Conservation (phyloP, 805 yeast genomes). For the Metschnikowia amazonensis region DNA sequence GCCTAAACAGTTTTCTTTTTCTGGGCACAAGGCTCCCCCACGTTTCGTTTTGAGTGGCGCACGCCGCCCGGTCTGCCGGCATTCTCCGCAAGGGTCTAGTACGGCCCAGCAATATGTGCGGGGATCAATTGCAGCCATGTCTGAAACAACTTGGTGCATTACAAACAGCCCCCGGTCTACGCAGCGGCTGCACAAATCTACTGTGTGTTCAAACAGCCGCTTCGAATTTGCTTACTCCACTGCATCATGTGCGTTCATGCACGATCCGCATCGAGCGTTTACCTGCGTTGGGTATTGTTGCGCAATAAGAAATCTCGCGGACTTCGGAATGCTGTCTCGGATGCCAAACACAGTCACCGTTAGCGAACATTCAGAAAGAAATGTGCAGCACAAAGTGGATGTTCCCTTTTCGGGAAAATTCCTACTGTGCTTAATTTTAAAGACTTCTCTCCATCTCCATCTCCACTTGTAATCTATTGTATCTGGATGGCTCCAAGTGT, state of each 20-base stretch:
- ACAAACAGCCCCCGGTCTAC: not conserved
- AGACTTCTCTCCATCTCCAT: too few relatives aligned
- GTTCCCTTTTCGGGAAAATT: not conserved
- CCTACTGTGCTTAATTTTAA: too few relatives aligned
- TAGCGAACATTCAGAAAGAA: not conserved
- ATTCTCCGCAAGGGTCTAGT: too few relatives aligned
- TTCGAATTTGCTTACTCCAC: not conserved
- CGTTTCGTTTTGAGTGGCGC: too few relatives aligned
- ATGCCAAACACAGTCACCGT: not conserved
- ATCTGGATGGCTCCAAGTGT: not conserved
- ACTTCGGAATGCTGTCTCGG: not conserved
- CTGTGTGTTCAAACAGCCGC: not conserved
- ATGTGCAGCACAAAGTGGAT: not conserved
- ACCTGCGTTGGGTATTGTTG: not conserved
- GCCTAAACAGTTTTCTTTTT: not conserved
- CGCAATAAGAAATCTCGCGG: conserved; percentile 2
- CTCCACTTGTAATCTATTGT: not conserved
- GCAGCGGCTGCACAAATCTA: not conserved
- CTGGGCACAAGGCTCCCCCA: too few relatives aligned
- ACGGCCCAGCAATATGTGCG: too few relatives aligned
- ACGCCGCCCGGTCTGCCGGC: too few relatives aligned
- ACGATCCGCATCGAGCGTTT: not conserved
- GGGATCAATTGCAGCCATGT: not conserved
- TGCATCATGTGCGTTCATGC: conserved; percentile 2
- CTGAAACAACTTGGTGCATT: not conserved